Evolutionary conservation across 371 early-diverging fungal species (phyloP), one percentile per base, ranked within the genome.

Genomic region (Syncephalastrum racemosum): DNA sequence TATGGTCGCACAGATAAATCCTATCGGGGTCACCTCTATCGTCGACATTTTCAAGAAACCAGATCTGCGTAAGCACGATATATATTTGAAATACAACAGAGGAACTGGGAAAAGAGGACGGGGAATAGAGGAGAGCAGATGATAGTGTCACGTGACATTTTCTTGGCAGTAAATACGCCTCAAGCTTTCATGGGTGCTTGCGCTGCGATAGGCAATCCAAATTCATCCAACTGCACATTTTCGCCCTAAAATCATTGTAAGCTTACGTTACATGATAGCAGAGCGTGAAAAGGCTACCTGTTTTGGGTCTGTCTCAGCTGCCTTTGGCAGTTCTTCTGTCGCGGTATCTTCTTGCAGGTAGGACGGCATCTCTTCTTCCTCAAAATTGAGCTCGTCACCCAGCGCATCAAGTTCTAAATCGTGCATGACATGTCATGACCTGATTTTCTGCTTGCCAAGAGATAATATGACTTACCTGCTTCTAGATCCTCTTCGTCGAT

Each of bases 401-500:
- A 97, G 82, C 0, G 96, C 97, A 62, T 97, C 96, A 75, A 98
- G 73, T 80, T 98, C 98, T 82, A 65, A 15, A 18, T 36, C 36
- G 2, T 3, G 10, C n/a, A 25, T 22, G 44, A 13, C 56, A 2
- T 31, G 25, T 15, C 41, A n/a, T 22, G 18, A 13, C 7, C 20
- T 2, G 10, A 39, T 46, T 15, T 53, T 15, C 6, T 0, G 18
- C 1, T 15, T 25, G 4, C 22, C 13, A 10, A 31, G 36, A 31
- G 2, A 31, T 10, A 31, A 31, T 31, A 31, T 31, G 36, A 40
- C 49, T 57, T 70, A 89, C 90, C 91, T 20, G 98, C 98, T 78
- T 96, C 97, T 47, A 98, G 70, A 50, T 98, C 97, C n/a, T 82
- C 90, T 58, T 97, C 98, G 55, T 98, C 95, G 53, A 98, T 71